Evolutionary conservation across 129 eudicot genomes (phyloP).

Genomic region (Helichrysum umbraculigerum): DNA sequence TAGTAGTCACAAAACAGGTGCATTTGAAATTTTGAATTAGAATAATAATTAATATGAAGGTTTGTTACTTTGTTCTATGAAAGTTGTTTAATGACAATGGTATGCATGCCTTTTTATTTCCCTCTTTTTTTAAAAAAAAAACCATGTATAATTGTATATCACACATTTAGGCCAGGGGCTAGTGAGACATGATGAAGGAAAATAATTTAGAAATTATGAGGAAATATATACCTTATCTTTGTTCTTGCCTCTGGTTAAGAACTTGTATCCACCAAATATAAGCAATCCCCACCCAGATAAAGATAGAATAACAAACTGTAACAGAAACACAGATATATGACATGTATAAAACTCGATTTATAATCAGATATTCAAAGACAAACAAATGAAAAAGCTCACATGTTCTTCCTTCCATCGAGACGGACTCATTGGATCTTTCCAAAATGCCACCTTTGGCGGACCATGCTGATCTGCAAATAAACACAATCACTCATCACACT

Average conservation of each 20-base stretch:
- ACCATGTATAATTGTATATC: too few species aligned
- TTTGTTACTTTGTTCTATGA: too few species aligned
- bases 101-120: too few species aligned
- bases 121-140: too few species aligned
- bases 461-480: slow-evolving; percentile 71
- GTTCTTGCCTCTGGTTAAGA: slow-evolving; percentile 62
- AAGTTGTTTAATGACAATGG: too few species aligned
- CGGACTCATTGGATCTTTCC: slow-evolving; percentile 82
- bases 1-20: too few species aligned
- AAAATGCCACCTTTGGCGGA: slow-evolving; percentile 56
- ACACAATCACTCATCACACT: slow-evolving; percentile 3
- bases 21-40: too few species aligned
- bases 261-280: slow-evolving; percentile 63
- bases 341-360: not conserved
- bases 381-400: slow-evolving; percentile 40
- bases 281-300: slow-evolving; percentile 80
- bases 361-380: not conserved
- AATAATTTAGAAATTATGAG: not conserved
- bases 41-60: too few species aligned
- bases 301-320: slow-evolving; percentile 77
- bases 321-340: not conserved
- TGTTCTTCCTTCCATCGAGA: slow-evolving; percentile 81
- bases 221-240: slow-evolving; percentile 50
- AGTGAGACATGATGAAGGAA: too few species aligned
- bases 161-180: too few species aligned